A percentile compares a stretch with the other conserved stretches of the same genome.
Evolutionary conservation across 2,329 filamentous ascomycete genomes (phyloP).

Genomic region (Phialocephala sp.): DNA sequence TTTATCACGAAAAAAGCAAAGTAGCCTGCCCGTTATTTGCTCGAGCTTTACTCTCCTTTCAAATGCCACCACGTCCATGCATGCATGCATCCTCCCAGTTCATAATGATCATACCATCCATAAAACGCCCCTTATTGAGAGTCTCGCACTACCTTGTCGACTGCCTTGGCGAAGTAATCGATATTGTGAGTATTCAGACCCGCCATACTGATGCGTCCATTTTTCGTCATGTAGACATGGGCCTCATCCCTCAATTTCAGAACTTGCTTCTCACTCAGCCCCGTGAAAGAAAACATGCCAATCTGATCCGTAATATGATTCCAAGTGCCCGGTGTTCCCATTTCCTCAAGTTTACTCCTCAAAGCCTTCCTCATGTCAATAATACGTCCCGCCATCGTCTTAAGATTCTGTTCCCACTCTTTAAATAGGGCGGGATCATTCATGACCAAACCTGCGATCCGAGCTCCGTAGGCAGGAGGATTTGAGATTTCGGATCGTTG

Average conservation of each 20-base stretch:
- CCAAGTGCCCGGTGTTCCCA: constrained; percentile 89
- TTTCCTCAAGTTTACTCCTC: constrained; percentile 79
- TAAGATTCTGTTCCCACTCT: constrained; percentile 88
- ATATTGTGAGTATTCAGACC: constrained; percentile 93
- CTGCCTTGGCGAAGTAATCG: constrained; percentile 88
- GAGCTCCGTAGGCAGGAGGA: constrained; percentile 90
- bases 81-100: neutral
- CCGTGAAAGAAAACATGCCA: constrained; percentile 98
- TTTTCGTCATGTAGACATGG: constrained; percentile 95
- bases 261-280: constrained; percentile 76
- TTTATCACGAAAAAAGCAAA: constrained; percentile 1
- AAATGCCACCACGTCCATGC: neutral
- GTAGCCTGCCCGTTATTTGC: neutral
- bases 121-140: constrained; percentile 18
- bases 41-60: neutral
- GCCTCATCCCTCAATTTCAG: constrained; percentile 69
- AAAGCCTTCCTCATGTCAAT: constrained; percentile 86
- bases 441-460: constrained; percentile 82
- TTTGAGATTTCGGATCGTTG: constrained; percentile 98
- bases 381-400: constrained; percentile 94
- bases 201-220: constrained; percentile 97
- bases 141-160: constrained; percentile 76
- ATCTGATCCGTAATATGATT: constrained; percentile 98
- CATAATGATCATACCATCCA: neutral
- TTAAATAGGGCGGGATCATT: constrained; percentile 83